Evolutionary conservation across 176 grass and related monocot species (phyloP).

Genomic region (Otatea glauca): DNA sequence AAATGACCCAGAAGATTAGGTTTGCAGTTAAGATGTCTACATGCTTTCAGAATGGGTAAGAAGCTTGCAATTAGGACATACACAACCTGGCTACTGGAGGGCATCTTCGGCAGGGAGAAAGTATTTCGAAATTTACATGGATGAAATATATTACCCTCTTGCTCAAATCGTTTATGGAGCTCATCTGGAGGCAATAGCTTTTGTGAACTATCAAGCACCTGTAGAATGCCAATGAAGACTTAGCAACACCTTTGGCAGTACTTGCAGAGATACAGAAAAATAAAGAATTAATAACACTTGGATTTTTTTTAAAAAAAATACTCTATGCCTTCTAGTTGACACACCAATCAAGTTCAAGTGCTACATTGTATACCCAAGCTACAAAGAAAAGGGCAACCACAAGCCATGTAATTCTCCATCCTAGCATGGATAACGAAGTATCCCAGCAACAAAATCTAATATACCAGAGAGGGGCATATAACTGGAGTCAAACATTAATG

Average conservation of each 20-base stretch:
- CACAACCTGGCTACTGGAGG: neutral
- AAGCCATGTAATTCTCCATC: neutral
- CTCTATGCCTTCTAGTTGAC: neutral
- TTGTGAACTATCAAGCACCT: conserved; percentile 91
- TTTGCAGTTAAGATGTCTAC: neutral
- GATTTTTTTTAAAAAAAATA: neutral
- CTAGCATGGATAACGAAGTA: neutral
- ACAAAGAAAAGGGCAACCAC: conserved; percentile 13
- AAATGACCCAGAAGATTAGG: conserved; percentile 2
- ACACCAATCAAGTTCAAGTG: conserved; percentile 24
- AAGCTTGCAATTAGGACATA: neutral
- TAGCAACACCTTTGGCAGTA: conserved; percentile 1
- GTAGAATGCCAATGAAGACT: conserved; percentile 41
- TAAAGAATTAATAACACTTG: conserved; percentile 17
- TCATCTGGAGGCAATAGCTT: conserved; percentile 73
- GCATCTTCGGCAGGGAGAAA: neutral
- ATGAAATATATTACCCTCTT: conserved; percentile 65
- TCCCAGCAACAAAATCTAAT: conserved; percentile 9
- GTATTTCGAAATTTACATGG: conserved; percentile 2
- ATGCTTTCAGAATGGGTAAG: neutral
- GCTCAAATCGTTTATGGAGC: conserved; percentile 78
- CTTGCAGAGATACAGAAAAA: neutral
- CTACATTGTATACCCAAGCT: neutral
- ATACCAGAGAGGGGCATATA: neutral
- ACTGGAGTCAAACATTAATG: neutral